These are phyloP conservation scores for Russula dissimulans DNA, from an alignment of 768 basidiomycete species.

Conservation along the genomic window DNA sequence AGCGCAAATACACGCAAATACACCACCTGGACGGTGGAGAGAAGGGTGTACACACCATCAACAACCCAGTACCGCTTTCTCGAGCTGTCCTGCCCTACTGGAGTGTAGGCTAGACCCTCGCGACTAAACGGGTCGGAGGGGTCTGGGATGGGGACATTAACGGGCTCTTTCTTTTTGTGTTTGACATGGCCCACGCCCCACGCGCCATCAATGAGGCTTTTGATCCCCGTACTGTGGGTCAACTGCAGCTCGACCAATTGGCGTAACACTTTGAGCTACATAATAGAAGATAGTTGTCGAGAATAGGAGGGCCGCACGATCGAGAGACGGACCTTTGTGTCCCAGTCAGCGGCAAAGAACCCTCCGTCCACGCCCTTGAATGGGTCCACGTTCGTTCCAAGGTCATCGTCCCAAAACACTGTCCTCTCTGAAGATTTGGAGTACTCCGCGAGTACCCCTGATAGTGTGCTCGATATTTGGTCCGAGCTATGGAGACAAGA, in stretches of 20 bases:
- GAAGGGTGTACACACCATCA: constrained; percentile 70
- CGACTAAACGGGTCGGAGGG: constrained; percentile 56
- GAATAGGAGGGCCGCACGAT: constrained; percentile 20
- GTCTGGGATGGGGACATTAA: constrained; percentile 41
- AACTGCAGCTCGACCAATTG: constrained; percentile 82
- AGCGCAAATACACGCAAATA: constrained; percentile 71
- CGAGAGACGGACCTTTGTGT: constrained; percentile 56
- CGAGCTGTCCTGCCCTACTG: constrained; percentile 67
- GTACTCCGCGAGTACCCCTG: constrained; percentile 58
- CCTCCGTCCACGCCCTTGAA: constrained; percentile 57
- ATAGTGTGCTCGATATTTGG: constrained; percentile 72
- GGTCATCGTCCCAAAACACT: constrained; percentile 70
- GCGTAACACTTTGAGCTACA: constrained; percentile 72
- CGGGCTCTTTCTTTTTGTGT: constrained; percentile 69
- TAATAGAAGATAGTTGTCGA: constrained; percentile 13
- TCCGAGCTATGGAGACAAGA: constrained; percentile 48
- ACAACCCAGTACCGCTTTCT: constrained; percentile 79
- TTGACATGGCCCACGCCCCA: constrained; percentile 82
- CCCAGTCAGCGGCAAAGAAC: constrained; percentile 76
- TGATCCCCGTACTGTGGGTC: constrained; percentile 56
- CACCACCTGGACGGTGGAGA: constrained; percentile 14
- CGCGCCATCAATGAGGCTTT: constrained; percentile 67
- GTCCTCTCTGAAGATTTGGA: constrained; percentile 67
- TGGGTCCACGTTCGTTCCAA: constrained; percentile 62
- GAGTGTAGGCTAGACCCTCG: constrained; percentile 53